These are phyloP conservation scores for Leccinum proximum DNA, from an alignment of 1,284 basidiomycete species.

Conservation along the genomic window DNA sequence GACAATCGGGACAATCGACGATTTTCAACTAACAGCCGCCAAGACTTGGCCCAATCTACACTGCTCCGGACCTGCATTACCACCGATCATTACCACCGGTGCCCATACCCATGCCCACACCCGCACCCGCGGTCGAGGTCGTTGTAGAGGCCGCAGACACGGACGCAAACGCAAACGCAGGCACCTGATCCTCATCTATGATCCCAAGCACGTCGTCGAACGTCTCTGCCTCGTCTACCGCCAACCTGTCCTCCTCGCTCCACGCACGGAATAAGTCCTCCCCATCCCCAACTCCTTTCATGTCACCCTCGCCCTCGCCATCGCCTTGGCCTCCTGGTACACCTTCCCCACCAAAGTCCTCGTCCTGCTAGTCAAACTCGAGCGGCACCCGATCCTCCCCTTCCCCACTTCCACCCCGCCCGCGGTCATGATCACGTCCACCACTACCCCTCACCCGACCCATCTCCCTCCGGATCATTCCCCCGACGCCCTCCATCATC, in stretches of 20 bases:
- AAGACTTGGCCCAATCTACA: neutral
- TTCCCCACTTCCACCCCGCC: neutral
- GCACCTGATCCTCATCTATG: conserved; percentile 56
- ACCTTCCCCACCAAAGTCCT: conserved; percentile 43
- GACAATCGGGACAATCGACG: neutral
- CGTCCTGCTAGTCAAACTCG: conserved; percentile 72
- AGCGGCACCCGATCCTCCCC: conserved; percentile 40
- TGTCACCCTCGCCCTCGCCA: conserved; percentile 20
- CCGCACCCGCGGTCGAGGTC: neutral
- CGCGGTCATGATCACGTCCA: neutral
- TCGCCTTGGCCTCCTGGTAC: conserved; percentile 7
- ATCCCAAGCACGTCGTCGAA: conserved; percentile 64
- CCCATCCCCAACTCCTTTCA: conserved; percentile 20
- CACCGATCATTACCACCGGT: conserved; percentile 1
- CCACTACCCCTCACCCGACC: conserved; percentile 35
- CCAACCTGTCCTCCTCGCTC: conserved; percentile 42
- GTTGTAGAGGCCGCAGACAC: conserved; percentile 1
- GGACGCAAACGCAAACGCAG: conserved; percentile 5
- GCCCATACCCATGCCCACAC: neutral
- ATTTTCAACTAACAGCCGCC: neutral
- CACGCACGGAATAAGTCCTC: conserved; percentile 47
- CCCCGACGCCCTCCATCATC: conserved; percentile 56
- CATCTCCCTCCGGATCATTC: conserved; percentile 55
- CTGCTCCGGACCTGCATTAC: conserved; percentile 4
- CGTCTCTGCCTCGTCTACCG: conserved; percentile 60